phyloP scores from a whole-genome alignment of 306 rosid genomes.

The Vicia villosa region DNA sequence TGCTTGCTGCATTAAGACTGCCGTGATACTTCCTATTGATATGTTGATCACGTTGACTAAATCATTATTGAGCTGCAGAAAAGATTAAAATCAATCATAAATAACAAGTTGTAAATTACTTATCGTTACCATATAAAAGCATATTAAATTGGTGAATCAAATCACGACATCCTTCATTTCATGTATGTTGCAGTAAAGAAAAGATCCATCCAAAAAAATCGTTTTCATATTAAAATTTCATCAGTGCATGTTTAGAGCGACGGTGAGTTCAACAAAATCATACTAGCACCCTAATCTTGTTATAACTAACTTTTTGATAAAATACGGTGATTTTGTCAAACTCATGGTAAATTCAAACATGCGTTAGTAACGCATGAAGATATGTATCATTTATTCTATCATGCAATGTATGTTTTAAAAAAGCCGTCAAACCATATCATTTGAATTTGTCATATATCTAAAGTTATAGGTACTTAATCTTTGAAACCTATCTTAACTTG shows the following conservation, averaged over 20 bases:
- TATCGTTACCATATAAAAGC: constrained; percentile 3
- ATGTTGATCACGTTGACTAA: constrained; percentile 89
- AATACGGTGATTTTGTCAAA: not conserved
- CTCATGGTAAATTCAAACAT: not conserved
- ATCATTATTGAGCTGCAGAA: constrained; percentile 90
- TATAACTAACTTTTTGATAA: not conserved
- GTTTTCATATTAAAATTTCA: not conserved
- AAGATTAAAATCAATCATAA: not conserved
- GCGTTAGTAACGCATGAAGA: too few species aligned
- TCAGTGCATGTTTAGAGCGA: not conserved
- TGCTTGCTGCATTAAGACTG: constrained; percentile 81
- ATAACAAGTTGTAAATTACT: constrained; percentile 14
- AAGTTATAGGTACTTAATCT: too few species aligned
- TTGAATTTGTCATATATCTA: too few species aligned
- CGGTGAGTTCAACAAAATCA: not conserved
- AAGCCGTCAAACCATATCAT: too few species aligned
- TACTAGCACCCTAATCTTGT: not conserved
- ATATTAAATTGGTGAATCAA: constrained; percentile 1
- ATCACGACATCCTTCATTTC: not conserved
- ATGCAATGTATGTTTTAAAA: too few species aligned
- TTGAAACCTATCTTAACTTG: too few species aligned
- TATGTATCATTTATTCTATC: too few species aligned
- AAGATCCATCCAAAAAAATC: constrained; percentile 5
- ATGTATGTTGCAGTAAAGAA: not conserved
- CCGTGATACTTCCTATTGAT: constrained; percentile 82